Evolutionary conservation across 495 filamentous ascomycete genomes (phyloP), one percentile per base, ranked within the genome.

Genomic region (Penicillium antarcticum): DNA sequence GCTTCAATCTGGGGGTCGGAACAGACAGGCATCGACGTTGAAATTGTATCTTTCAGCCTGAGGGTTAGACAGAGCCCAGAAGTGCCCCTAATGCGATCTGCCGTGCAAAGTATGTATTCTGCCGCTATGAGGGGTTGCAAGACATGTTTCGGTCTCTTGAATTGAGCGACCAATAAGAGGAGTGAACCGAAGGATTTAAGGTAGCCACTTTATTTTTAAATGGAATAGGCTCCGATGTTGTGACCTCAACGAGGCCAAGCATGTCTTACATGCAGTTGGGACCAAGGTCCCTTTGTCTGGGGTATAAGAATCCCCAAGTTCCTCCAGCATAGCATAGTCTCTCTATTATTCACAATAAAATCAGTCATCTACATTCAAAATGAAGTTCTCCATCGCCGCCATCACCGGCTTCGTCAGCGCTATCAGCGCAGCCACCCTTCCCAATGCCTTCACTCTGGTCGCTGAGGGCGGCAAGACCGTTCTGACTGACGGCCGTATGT

Each of bases 401-500:
- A 33, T 65, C 45, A 53, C 62, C 31, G 56, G 51, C 42, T 58
- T 68, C 36, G 55, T 53, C 56, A 53, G 58, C 46, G 61, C 65
- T 41, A 42, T 60, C 44, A 39, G 48, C 32, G 62, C 63, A 11
- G 65, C 60, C 46, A 51, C 55, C 29, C 62, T 70, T 31, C 67
- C 67, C 33, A 21, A 55, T 43, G 56, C 62, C 45, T 68, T 70
- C 53, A 65, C 65, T 23, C 65, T 70, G 19, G 65, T 68, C 41
- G 65, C 61, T 36, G 60, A 68, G 13, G 67, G 59, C 23, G 63
- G 65, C 32, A 48, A 46, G 17, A 66, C 67, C 21, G 60, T 66
- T 45, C 60, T 66, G 12, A 70, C 67, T 10, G 61, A 70, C 37
- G 65, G 65, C 45, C 31, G 66, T 69, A 61, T n/a, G 66, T 51